Conservation (phyloP, 305 asterid species). For the Solanum chacoense region DNA sequence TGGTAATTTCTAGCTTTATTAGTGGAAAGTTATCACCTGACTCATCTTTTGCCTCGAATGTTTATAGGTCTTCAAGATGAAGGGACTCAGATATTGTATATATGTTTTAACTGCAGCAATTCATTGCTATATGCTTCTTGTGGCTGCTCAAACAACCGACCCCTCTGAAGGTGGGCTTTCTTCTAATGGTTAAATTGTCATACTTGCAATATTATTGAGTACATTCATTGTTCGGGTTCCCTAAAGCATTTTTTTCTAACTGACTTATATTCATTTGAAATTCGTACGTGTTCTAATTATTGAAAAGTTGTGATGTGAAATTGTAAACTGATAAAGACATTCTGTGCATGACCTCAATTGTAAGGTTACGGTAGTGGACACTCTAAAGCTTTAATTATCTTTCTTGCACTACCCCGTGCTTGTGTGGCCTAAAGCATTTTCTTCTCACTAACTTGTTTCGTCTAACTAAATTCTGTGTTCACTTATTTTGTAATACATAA, state of each 20-base stretch:
- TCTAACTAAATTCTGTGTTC: neutral
- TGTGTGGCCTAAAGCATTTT: neutral
- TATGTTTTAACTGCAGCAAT: conserved; percentile 8
- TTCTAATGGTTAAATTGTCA: neutral
- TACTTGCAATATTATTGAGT: neutral
- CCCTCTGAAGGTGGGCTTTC: conserved; percentile 26
- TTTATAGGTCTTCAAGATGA: conserved; percentile 10
- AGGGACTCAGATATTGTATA: neutral
- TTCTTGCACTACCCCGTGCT: neutral
- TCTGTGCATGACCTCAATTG: neutral
- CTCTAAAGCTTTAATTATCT: neutral
- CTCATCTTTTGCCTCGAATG: neutral
- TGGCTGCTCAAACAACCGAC: conserved; percentile 15
- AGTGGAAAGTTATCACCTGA: neutral
- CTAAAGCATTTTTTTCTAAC: neutral
- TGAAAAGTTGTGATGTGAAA: neutral
- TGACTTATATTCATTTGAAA: neutral
- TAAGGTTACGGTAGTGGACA: neutral
- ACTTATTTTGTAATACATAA: neutral
- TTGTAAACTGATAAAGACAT: neutral
- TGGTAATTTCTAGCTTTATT: neutral
- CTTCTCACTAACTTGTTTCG: neutral
- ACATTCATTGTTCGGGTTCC: neutral
- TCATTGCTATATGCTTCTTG: conserved; percentile 13
- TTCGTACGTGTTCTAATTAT: neutral